Percentiles rank a stretch among this genome's conserved stretches.
phyloP scores from a whole-genome alignment of 2,329 filamentous ascomycete species.

The Claviceps arundinis region DNA sequence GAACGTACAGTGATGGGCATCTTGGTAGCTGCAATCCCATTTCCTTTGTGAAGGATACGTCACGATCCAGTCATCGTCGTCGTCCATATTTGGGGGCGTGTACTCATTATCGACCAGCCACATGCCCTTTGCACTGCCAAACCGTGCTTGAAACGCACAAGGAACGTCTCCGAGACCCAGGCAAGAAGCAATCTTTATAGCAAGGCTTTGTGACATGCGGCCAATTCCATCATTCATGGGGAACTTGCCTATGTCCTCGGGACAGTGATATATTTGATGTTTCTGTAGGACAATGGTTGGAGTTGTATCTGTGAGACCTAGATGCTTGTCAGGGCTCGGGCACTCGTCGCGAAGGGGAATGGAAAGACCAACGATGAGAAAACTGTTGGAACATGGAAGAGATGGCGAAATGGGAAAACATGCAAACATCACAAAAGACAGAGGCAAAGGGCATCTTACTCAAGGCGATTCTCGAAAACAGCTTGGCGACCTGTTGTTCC shows the following conservation, averaged over 20 bases:
- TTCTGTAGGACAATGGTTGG: slow-evolving; percentile 32
- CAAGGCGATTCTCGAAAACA: slow-evolving; percentile 44
- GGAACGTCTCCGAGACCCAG: slow-evolving; percentile 43
- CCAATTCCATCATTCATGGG: slow-evolving; percentile 58
- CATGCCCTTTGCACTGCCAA: slow-evolving; percentile 63
- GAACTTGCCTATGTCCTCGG: slow-evolving; percentile 23
- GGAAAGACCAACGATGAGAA: not conserved
- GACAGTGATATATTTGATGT: slow-evolving; percentile 29
- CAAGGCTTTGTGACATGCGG: slow-evolving; percentile 48
- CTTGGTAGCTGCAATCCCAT: slow-evolving; percentile 39
- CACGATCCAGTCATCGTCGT: slow-evolving; percentile 48
- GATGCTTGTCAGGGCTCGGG: slow-evolving; percentile 2
- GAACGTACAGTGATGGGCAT: slow-evolving; percentile 45
- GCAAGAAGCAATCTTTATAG: slow-evolving; percentile 32
- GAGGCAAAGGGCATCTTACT: slow-evolving; percentile 22
- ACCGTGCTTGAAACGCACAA: slow-evolving; percentile 53
- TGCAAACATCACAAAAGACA: not conserved
- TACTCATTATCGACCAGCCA: slow-evolving; percentile 46
- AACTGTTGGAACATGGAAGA: too few relatives aligned
- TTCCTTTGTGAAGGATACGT: slow-evolving; percentile 56
- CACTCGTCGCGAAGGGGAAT: not conserved
- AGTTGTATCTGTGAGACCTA: slow-evolving; percentile 38
- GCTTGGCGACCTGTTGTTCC: slow-evolving; percentile 35
- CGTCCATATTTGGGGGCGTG: slow-evolving; percentile 15
- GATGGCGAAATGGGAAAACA: not conserved